Evolutionary conservation across 306 rosid genomes (phyloP).

Genomic region (Arachis hypogaea): DNA sequence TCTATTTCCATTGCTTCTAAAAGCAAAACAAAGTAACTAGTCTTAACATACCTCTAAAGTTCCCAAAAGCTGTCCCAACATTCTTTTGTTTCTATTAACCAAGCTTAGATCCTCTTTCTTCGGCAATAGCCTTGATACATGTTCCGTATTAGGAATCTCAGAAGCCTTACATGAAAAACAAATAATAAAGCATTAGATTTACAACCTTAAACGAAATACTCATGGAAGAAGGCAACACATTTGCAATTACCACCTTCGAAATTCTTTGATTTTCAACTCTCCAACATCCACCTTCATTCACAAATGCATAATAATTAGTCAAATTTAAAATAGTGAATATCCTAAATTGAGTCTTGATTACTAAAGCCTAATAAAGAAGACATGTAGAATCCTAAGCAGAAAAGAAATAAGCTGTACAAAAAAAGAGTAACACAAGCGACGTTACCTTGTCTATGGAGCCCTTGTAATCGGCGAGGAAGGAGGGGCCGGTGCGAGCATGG

Average conservation of each 20-base stretch:
- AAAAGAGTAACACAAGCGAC: too few species aligned
- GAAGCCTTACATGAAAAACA: slow-evolving; percentile 56
- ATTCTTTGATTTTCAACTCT: slow-evolving; percentile 61
- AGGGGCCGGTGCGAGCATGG: too few species aligned
- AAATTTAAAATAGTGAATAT: too few species aligned
- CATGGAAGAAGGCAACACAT: slow-evolving; percentile 4
- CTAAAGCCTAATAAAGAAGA: too few species aligned
- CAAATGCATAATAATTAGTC: too few species aligned
- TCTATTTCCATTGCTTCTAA: too few species aligned
- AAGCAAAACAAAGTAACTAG: too few species aligned
- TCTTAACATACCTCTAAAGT: too few species aligned
- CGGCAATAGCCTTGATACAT: slow-evolving; percentile 79
- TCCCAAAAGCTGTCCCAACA: slow-evolving; percentile 78
- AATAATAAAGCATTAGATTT: background rate
- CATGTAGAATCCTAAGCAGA: too few species aligned
- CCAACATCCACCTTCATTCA: slow-evolving; percentile 72
- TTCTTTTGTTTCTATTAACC: slow-evolving; percentile 90
- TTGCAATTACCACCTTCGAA: slow-evolving; percentile 51
- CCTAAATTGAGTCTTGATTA: too few species aligned
- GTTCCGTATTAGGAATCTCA: slow-evolving; percentile 63
- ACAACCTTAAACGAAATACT: slow-evolving; percentile 26
- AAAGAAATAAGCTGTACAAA: too few species aligned
- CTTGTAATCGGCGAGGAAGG: background rate
- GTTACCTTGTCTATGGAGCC: background rate
- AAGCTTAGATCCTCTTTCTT: slow-evolving; percentile 90